These are phyloP conservation scores for Picochlorum sp. DNA, from an alignment of 139 green algal genomes.

Conservation along the genomic window DNA sequence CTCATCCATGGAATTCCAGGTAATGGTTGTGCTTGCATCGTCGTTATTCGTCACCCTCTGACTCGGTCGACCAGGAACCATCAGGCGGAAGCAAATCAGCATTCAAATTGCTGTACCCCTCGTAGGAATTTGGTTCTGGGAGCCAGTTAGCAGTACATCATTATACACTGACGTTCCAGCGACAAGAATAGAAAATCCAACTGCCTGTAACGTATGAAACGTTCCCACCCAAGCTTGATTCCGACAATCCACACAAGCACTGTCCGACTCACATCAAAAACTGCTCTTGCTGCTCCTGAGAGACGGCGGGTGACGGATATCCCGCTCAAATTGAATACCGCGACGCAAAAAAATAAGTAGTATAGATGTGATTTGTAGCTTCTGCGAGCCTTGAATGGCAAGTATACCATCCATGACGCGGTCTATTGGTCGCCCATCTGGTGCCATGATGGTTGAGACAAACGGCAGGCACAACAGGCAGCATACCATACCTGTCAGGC, in stretches of 20 bases:
- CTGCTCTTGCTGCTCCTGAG: slow-evolving; percentile 56
- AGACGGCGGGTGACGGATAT: slow-evolving; percentile 59
- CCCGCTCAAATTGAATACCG: slow-evolving; percentile 78
- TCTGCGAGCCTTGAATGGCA: background rate
- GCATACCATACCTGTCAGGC: slow-evolving; percentile 62
- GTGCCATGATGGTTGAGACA: slow-evolving; percentile 32
- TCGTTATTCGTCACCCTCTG: too few relatives aligned
- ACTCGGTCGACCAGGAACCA: background rate
- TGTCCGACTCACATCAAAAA: slow-evolving; percentile 77
- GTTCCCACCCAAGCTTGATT: slow-evolving; percentile 70
- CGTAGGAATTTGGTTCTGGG: background rate
- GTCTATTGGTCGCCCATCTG: slow-evolving; percentile 50
- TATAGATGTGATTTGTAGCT: slow-evolving; percentile 9
- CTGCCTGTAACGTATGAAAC: slow-evolving; percentile 67
- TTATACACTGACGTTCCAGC: slow-evolving; percentile 70
- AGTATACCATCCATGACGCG: background rate
- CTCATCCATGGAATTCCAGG: too few relatives aligned
- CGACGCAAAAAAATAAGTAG: slow-evolving; percentile 58
- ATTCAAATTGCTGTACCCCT: background rate
- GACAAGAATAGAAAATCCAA: slow-evolving; percentile 71
- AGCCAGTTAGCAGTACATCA: slow-evolving; percentile 43
- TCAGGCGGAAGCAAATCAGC: background rate
- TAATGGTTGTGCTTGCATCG: too few relatives aligned
- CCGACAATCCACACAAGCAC: slow-evolving; percentile 69
- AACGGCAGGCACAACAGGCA: slow-evolving; percentile 52